Evolutionary conservation across 164 flowering plant genomes (phyloP), one percentile per base, ranked within the genome.

Genomic region (Nymphaea colorata): DNA sequence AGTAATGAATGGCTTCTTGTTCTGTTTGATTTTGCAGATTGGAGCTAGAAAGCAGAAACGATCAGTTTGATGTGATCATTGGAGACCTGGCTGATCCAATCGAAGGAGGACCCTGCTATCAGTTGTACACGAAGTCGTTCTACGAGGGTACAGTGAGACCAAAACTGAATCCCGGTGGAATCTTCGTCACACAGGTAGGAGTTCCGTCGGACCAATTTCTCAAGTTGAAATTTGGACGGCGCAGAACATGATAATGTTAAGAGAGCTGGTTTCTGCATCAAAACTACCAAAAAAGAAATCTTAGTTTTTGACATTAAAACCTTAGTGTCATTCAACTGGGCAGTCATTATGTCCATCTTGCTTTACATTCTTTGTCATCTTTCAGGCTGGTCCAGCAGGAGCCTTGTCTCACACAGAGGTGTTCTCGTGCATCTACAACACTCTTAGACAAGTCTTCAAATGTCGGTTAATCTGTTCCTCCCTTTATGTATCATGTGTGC

Each of bases 371-470:
- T 51, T 51, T 3, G 14, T 51, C 57, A 5, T 51, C 57, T 66
- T 80, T 62, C 80, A 92, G 96, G 96, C 96, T 59, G 96, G 98
- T 17, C 96, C 98, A 65, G 98, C 98, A 18, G 98, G 98, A 64
- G 79, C 86, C 65, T 89, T 90, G 76, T 86, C 83, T 77, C 96
- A 93, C 65, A 84, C 87, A 5, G 93, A 90, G 77, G 96, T 93
- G 57, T 93, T 87, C 81, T 85, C 98, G 44, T 93, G 91, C 85
- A 90, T 93, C 17, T 85, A 83, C 86, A 90, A 93, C 82, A 93
- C 98, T 18, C 76, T 93, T 5, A 89, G 69, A 77, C 90, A 90
- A 70, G 93, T 89, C 44, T 91, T 91, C 87, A 87, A 86, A 78
- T 81, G 97, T 91, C 44, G 81, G 92, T 75, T 63, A 69, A 63